Evolutionary conservation across 2,329 filamentous ascomycete species (phyloP), one percentile per base, ranked within the genome.

Genomic region (Cordyceps militaris): DNA sequence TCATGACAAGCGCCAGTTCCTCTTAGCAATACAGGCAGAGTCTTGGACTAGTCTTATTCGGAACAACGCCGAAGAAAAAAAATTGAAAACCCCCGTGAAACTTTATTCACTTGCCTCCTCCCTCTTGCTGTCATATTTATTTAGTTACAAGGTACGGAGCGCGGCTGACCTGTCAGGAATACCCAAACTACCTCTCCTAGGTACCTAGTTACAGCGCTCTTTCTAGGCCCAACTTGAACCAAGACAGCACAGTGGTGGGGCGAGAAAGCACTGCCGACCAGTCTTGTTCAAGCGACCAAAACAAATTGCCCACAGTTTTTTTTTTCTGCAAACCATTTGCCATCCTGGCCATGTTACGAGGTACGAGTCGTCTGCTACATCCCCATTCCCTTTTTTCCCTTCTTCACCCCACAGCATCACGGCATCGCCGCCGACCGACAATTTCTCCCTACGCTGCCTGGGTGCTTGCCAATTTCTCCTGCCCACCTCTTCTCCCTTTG

Each of bases 341-440:
- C 34, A 8, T 36, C 7, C 13, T 11, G 13, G 34, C 34, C 23
- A 28, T 47, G 28, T 32, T 10, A 10, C 28, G 28, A n/a, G n/a
- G n/a, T 38, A 48, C 56, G 50, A 48, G 40, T 53, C 52, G 32
- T 34, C 57, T 59, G 50, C 44, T 64, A 36, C 60, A 64, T 66
- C 63, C 66, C 64, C 64, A 57, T 62, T 58, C 60, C 62, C 62
- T 63, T 63, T 63, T 65, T 50, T 48, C 62, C 60, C 62, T 64
- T 59, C 61, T 62, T 60, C 62, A 63, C 64, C 63, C 61, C 62
- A 65, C 63, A 63, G 60, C 64, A 61, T 63, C 61, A 66, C 63
- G 63, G 64, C 63, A 66, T 63, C 63, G 64, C 59, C 60, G 59
- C 62, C 63, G 64, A 64, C 61, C 60, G 56, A 53, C 56, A 58